Conservation (phyloP, 495 filamentous ascomycete species). For the Penicillium verhagenii region DNA sequence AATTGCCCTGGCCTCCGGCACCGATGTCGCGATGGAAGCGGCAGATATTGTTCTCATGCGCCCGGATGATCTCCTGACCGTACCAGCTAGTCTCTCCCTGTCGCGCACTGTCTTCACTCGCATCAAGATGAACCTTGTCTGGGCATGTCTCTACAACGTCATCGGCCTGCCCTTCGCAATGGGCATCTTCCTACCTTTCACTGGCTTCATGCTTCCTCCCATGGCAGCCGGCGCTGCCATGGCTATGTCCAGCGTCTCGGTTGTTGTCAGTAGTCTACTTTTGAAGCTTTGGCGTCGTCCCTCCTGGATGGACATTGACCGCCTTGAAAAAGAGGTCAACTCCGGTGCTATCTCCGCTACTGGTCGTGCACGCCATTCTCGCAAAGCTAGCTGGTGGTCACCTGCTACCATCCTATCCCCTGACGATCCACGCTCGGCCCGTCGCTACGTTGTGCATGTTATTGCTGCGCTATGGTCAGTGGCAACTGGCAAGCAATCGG, state of each 20-base stretch:
- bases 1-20: constrained; percentile 88
- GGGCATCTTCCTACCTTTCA: constrained; percentile 86
- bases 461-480: constrained; percentile 27
- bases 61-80: constrained; percentile 84
- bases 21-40: constrained; percentile 97
- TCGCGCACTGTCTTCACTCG: constrained; percentile 82
- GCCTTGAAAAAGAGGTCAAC: constrained; percentile 52
- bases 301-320: constrained; percentile 79
- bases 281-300: constrained; percentile 88
- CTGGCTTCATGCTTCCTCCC: constrained; percentile 83
- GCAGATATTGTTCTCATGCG: constrained; percentile 96
- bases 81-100: constrained; percentile 81
- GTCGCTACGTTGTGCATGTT: constrained; percentile 18
- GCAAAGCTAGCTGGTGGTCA: constrained; percentile 34
- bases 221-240: constrained; percentile 96
- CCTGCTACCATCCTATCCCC: constrained; percentile 27
- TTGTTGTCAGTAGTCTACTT: constrained; percentile 79
- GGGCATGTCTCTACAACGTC: constrained; percentile 91
- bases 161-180: constrained; percentile 95
- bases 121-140: constrained; percentile 90
- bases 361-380: constrained; percentile 2
- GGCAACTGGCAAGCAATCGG: constrained; percentile 26
- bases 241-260: constrained; percentile 85
- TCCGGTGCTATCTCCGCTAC: constrained; percentile 13
- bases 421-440: constrained; percentile 14